Percentiles rank a stretch among this genome's conserved stretches.
Evolutionary conservation across 1,139 yeast species (phyloP).

Genomic region (Blastobotrys arbuscula): DNA sequence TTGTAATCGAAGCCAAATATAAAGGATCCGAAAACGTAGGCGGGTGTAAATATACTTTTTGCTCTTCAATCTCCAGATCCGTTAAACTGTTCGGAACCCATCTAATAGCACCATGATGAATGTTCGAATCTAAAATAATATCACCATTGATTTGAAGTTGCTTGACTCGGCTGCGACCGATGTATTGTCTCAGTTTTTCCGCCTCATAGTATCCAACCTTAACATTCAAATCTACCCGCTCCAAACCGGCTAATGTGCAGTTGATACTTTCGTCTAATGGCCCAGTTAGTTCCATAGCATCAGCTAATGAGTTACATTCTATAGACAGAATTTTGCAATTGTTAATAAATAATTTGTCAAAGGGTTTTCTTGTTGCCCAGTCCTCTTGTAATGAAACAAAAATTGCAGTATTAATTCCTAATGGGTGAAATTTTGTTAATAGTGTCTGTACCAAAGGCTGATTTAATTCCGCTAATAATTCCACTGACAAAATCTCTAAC

Average conservation of each 20-base stretch:
- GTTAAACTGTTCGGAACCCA: slow-evolving; percentile 7
- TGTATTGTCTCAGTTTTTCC: slow-evolving; percentile 3
- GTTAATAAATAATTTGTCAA: background rate
- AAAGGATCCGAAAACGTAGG: background rate
- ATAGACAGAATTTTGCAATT: slow-evolving; percentile 1
- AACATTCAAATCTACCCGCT: slow-evolving; percentile 9
- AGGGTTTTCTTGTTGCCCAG: slow-evolving; percentile 9
- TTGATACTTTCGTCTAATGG: background rate
- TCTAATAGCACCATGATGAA: background rate
- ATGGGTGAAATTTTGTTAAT: slow-evolving; percentile 3
- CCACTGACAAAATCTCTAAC: slow-evolving; percentile 8
- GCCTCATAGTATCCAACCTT: slow-evolving; percentile 4
- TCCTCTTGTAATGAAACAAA: slow-evolving; percentile 7
- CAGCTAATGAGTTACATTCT: slow-evolving; percentile 9
- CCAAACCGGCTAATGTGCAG: background rate
- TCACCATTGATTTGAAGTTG: slow-evolving; percentile 7
- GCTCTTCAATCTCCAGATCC: background rate
- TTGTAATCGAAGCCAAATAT: background rate
- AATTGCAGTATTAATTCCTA: slow-evolving; percentile 5
- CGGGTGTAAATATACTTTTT: background rate
- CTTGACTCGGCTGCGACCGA: slow-evolving; percentile 1
- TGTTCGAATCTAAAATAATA: slow-evolving; percentile 3
- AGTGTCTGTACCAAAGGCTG: slow-evolving; percentile 6
- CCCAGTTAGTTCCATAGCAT: slow-evolving; percentile 5
- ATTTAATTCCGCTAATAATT: slow-evolving; percentile 6